These are phyloP conservation scores for Helicocarpus griseus DNA, from an alignment of 2,329 filamentous ascomycete genomes.

Conservation along the genomic window DNA sequence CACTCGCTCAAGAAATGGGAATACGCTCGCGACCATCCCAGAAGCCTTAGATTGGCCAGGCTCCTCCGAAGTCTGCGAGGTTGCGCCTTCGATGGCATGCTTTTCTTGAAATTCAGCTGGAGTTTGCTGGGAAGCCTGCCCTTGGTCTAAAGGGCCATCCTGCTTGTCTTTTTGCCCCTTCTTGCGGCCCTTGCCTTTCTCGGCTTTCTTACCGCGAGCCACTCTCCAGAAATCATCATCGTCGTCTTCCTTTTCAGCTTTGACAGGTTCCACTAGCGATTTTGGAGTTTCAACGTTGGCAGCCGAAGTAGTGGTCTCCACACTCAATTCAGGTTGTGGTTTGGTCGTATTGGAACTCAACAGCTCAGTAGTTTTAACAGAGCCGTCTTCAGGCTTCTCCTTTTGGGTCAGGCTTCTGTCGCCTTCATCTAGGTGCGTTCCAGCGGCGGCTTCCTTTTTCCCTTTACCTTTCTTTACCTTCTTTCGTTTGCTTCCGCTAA, in stretches of 20 bases:
- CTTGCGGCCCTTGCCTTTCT: constrained; percentile 9
- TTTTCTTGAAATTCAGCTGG: background rate
- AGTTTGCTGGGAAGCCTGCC: background rate
- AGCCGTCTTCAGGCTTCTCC: too few relatives aligned
- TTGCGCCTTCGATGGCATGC: background rate
- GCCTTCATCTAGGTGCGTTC: background rate
- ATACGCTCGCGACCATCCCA: constrained; percentile 25
- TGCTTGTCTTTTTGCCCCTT: constrained; percentile 2
- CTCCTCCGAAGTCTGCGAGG: background rate
- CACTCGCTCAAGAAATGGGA: constrained; percentile 27
- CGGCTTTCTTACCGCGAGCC: constrained; percentile 6
- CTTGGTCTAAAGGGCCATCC: background rate
- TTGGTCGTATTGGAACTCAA: background rate
- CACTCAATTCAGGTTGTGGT: background rate
- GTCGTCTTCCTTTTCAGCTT: background rate
- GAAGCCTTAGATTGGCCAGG: constrained; percentile 8
- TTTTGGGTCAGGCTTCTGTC: background rate
- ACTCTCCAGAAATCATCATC: background rate
- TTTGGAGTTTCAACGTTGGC: background rate
- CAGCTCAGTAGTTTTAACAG: too few relatives aligned
- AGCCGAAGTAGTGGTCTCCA: background rate
- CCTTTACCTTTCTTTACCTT: constrained; percentile 9
- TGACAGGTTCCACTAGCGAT: background rate
- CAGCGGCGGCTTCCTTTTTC: background rate
- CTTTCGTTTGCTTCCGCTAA: constrained; percentile 4